Evolutionary conservation across 129 eudicot species (phyloP).

Genomic region (Flaveria trinervia): DNA sequence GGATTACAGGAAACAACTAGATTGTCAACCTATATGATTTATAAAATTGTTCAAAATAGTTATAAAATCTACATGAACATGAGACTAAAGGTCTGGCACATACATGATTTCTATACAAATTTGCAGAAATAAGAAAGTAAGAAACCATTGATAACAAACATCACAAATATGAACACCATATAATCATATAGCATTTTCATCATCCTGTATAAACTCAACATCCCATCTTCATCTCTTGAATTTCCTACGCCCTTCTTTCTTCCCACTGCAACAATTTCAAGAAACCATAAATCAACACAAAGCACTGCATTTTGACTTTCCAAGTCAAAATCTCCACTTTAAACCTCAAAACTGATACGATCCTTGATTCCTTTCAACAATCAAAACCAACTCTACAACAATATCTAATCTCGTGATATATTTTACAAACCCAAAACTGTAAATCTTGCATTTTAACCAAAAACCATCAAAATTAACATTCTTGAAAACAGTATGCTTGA

Average conservation of each 20-base stretch:
- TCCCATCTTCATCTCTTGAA: slow-evolving; percentile 35
- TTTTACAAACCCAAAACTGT: neutral
- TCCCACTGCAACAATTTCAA: slow-evolving; percentile 43
- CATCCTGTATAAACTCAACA: neutral
- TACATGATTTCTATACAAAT: slow-evolving; percentile 5
- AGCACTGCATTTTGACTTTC: slow-evolving; percentile 8
- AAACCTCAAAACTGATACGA: neutral
- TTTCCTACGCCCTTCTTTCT: slow-evolving; percentile 43
- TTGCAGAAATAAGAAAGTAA: slow-evolving; percentile 4
- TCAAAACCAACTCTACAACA: neutral
- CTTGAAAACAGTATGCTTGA: neutral
- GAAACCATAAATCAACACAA: neutral
- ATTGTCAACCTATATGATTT: neutral
- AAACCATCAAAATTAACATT: neutral
- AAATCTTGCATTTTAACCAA: neutral
- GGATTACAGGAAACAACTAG: neutral
- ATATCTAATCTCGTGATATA: neutral
- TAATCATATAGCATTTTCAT: neutral
- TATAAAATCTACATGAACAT: slow-evolving; percentile 3
- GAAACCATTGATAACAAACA: slow-evolving; percentile 5
- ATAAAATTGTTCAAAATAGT: neutral
- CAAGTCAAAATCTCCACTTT: slow-evolving; percentile 5
- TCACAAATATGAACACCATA: neutral
- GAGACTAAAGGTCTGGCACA: neutral
- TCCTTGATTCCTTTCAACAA: neutral